phyloP scores from a whole-genome alignment of 768 basidiomycete genomes.

The Paxillus involutus region DNA sequence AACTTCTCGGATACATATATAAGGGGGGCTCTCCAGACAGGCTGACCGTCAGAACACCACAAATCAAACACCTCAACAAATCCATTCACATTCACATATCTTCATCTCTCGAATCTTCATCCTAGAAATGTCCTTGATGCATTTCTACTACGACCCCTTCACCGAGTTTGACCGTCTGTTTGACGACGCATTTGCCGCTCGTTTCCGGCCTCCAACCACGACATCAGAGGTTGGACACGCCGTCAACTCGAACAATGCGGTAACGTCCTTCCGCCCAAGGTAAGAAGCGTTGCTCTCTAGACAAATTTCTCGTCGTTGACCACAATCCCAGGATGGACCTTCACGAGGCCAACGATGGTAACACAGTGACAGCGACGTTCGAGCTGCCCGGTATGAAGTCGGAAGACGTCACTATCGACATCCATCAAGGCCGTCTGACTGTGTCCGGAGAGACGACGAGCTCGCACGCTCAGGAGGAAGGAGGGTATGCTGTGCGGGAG shows the following conservation, averaged over 20 bases:
- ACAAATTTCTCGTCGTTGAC: neutral
- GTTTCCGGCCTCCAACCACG: slow-evolving; percentile 1
- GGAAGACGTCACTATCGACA: slow-evolving; percentile 46
- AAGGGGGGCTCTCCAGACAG: too few species aligned
- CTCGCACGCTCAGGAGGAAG: slow-evolving; percentile 33
- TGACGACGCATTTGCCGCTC: slow-evolving; percentile 36
- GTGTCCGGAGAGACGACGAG: slow-evolving; percentile 44
- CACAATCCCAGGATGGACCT: slow-evolving; percentile 41
- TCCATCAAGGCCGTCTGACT: slow-evolving; percentile 46
- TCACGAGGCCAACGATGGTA: slow-evolving; percentile 41
- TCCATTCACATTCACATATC: too few species aligned
- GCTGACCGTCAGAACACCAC: too few species aligned
- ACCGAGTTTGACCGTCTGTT: slow-evolving; percentile 45
- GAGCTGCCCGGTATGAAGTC: slow-evolving; percentile 57
- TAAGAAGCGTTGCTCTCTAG: neutral
- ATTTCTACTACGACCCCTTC: slow-evolving; percentile 43
- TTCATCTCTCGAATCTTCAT: too few species aligned
- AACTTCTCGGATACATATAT: too few species aligned
- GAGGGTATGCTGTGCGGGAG: slow-evolving; percentile 43
- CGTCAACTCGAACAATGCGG: neutral
- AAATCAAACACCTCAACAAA: too few species aligned
- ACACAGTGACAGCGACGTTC: slow-evolving; percentile 49
- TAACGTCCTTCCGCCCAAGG: slow-evolving; percentile 24
- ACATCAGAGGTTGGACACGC: neutral
- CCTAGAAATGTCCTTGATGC: slow-evolving; percentile 18